Evolutionary conservation across 2,329 filamentous ascomycete genomes (phyloP).

Genomic region (Alternaria dauci): DNA sequence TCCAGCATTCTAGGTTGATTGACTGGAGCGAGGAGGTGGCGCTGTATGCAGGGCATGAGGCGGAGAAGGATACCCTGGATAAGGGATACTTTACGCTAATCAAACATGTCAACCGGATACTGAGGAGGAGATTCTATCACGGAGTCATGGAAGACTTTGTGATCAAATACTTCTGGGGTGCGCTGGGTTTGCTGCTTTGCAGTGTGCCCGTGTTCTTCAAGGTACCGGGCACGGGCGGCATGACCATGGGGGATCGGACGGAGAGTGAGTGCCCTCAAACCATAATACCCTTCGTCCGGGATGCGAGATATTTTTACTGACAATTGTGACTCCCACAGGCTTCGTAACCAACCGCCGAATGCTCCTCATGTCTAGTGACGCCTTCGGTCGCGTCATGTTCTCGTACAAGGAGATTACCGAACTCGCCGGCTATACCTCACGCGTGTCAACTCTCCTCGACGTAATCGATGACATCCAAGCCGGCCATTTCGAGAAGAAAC

Average conservation of each 20-base stretch:
- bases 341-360: slow-evolving; percentile 96
- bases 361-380: slow-evolving; percentile 87
- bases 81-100: slow-evolving; percentile 99
- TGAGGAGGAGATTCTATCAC: slow-evolving; percentile 90
- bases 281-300: not conserved
- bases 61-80: slow-evolving; percentile 94
- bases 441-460: slow-evolving; percentile 86
- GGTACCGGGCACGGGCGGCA: slow-evolving; percentile 68
- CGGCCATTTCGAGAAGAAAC: slow-evolving; percentile 93
- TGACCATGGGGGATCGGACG: slow-evolving; percentile 73
- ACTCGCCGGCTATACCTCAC: slow-evolving; percentile 91
- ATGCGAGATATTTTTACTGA: slow-evolving; percentile 11
- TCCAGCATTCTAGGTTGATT: slow-evolving; percentile 92
- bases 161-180: slow-evolving; percentile 99
- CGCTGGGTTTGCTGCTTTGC: slow-evolving; percentile 87
- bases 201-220: slow-evolving; percentile 97
- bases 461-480: slow-evolving; percentile 93
- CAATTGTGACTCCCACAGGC: slow-evolving; percentile 51
- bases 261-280: slow-evolving; percentile 58
- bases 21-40: slow-evolving; percentile 97
- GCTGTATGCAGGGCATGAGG: slow-evolving; percentile 88
- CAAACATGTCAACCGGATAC: slow-evolving; percentile 97
- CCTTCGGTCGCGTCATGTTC: slow-evolving; percentile 57
- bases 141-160: slow-evolving; percentile 99
- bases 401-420: slow-evolving; percentile 85